Evolutionary conservation across 805 yeast species (phyloP).

Genomic region (Kluyveromyces wickerhamii): DNA sequence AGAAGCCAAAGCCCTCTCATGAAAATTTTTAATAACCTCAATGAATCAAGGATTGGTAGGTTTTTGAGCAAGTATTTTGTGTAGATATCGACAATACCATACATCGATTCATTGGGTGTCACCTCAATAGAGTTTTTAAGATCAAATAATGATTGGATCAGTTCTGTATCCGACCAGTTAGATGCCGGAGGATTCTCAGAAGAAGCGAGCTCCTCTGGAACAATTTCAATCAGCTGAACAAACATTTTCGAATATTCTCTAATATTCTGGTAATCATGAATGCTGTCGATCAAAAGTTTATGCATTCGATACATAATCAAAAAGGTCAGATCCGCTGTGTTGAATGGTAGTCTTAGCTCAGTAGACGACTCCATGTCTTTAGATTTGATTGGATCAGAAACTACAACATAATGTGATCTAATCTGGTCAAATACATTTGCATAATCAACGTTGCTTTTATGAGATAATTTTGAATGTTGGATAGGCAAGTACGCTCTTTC

Average conservation of each 20-base stretch:
- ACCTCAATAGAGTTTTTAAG: slow-evolving; percentile 9
- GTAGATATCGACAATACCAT: slow-evolving; percentile 27
- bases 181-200: slow-evolving; percentile 8
- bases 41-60: slow-evolving; percentile 20
- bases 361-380: slow-evolving; percentile 9
- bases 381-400: slow-evolving; percentile 12
- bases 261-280: slow-evolving; percentile 14
- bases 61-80: slow-evolving; percentile 24
- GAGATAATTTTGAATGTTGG: slow-evolving; percentile 32
- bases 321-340: slow-evolving; percentile 38
- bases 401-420: slow-evolving; percentile 28
- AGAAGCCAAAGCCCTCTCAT: slow-evolving; percentile 48
- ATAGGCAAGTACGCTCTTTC: slow-evolving; percentile 54
- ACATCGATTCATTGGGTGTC: slow-evolving; percentile 11
- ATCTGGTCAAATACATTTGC: slow-evolving; percentile 26
- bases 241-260: slow-evolving; percentile 33
- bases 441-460: slow-evolving; percentile 7
- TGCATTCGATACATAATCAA: slow-evolving; percentile 31
- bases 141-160: slow-evolving; percentile 25
- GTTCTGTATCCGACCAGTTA: slow-evolving; percentile 29
- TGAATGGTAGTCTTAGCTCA: slow-evolving; percentile 32
- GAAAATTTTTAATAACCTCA: slow-evolving; percentile 17
- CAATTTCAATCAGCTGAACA: slow-evolving; percentile 34
- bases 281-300: slow-evolving; percentile 18
- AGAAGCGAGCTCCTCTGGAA: slow-evolving; percentile 34